These are phyloP conservation scores for grape (Vitis vinifera) DNA, from an alignment of 164 flowering plant species.

Conservation along the genomic window DNA sequence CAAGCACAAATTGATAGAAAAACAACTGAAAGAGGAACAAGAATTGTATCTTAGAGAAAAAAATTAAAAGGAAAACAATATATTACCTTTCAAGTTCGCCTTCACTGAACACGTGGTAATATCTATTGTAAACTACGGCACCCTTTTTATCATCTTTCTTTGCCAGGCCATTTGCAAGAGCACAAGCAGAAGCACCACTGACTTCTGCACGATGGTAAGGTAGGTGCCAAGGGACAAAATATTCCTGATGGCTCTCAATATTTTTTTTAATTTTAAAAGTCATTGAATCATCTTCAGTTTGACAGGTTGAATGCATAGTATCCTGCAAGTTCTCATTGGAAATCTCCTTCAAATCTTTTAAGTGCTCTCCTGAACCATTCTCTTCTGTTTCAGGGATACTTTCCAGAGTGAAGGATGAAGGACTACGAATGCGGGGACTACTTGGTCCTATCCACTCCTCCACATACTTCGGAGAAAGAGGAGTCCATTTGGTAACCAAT, in stretches of 20 bases:
- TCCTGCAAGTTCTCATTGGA: conserved; percentile 14
- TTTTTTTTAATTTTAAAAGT: conserved; percentile 17
- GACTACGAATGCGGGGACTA: conserved; percentile 56
- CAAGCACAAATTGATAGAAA: too few species aligned
- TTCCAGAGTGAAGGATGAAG: conserved; percentile 42
- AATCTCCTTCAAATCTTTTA: conserved; percentile 17
- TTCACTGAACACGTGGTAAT: conserved; percentile 94
- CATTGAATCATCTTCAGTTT: conserved; percentile 15
- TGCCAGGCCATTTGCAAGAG: conserved; percentile 83
- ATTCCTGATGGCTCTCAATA: conserved; percentile 65
- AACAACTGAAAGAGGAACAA: neutral
- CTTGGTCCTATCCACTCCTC: conserved; percentile 95
- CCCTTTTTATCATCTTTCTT: conserved; percentile 91
- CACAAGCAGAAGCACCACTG: conserved; percentile 78
- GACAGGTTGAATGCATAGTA: conserved; percentile 11
- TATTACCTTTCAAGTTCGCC: conserved; percentile 94
- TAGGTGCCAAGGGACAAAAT: conserved; percentile 99
- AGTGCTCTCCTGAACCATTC: conserved; percentile 18
- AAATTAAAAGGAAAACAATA: neutral
- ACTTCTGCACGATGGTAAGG: conserved; percentile 98
- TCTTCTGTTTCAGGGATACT: conserved; percentile 87
- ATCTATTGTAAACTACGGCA: conserved; percentile 91
- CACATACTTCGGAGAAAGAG: conserved; percentile 58
- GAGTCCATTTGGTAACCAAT: conserved; percentile 85
- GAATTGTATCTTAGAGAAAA: neutral